Conservation (phyloP, 2,329 filamentous ascomycete species). For the Fusarium hainanense region DNA sequence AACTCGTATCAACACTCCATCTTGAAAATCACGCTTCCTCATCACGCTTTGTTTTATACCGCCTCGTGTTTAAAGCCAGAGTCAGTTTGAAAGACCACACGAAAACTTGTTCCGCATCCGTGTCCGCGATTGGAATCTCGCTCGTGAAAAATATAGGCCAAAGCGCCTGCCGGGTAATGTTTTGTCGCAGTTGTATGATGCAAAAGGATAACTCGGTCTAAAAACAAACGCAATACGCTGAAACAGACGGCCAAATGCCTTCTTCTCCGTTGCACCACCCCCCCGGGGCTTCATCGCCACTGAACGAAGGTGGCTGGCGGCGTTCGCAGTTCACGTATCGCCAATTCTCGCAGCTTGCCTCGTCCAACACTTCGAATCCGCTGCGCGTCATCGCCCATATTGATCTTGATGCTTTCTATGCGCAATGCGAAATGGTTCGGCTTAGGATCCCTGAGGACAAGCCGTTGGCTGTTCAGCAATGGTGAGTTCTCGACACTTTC, state of each 20-base stretch:
- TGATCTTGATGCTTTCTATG: conserved; percentile 97
- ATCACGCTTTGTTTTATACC: background rate
- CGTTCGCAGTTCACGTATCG: conserved; percentile 86
- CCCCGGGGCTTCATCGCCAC: conserved; percentile 44
- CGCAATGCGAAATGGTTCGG: conserved; percentile 94
- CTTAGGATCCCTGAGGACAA: conserved; percentile 78
- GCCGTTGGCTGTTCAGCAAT: conserved; percentile 94
- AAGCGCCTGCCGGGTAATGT: conserved; percentile 7
- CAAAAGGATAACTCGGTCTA: background rate
- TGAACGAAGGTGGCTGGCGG: conserved; percentile 41
- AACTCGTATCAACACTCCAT: conserved; percentile 10
- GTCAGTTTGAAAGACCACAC: background rate
- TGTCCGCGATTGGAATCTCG: background rate
- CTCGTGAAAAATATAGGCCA: conserved; percentile 2
- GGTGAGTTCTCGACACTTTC: conserved; percentile 59
- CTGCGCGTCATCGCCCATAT: conserved; percentile 90
- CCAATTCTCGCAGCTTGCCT: conserved; percentile 79
- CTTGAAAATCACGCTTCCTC: background rate
- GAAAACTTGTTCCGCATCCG: background rate
- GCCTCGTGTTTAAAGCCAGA: background rate
- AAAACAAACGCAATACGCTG: background rate
- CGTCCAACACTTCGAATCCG: conserved; percentile 77
- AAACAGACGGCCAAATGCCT: conserved; percentile 32
- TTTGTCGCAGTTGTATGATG: conserved; percentile 12
- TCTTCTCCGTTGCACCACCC: conserved; percentile 33